These are phyloP conservation scores for Globisporangium orthogonon DNA, from an alignment of 352 stramenopile species.

Conservation along the genomic window DNA sequence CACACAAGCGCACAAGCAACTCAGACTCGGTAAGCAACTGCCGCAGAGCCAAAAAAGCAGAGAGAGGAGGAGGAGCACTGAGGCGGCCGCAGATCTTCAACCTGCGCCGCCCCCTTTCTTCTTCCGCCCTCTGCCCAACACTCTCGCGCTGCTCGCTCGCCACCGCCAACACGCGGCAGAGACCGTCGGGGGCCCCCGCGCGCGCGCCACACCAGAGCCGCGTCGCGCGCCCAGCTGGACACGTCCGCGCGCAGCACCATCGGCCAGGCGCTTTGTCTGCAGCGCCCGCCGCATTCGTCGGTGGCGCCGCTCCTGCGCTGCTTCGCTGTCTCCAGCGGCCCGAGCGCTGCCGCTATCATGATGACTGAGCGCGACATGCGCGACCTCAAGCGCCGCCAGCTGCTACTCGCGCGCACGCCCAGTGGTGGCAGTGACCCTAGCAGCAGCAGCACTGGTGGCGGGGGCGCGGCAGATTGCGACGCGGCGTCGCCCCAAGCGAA, in stretches of 20 bases:
- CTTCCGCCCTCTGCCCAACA: not conserved
- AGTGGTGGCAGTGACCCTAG: not conserved
- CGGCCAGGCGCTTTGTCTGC: slow-evolving; percentile 47
- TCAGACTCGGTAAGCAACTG: not conserved
- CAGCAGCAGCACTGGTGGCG: not conserved
- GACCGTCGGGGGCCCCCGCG: slow-evolving; percentile 10
- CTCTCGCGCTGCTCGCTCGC: not conserved
- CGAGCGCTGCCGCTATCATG: slow-evolving; percentile 17
- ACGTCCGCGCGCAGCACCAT: slow-evolving; percentile 24
- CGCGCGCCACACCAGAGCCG: not conserved
- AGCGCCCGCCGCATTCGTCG: slow-evolving; percentile 24
- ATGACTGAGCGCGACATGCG: slow-evolving; percentile 8
- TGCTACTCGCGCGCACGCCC: not conserved
- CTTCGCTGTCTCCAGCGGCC: slow-evolving; percentile 1
- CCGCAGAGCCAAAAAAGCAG: not conserved
- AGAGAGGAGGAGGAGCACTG: not conserved
- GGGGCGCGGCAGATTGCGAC: not conserved
- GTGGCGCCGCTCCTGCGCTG: slow-evolving; percentile 10
- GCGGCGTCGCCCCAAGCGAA: not conserved
- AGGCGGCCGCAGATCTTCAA: not conserved
- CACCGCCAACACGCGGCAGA: not conserved
- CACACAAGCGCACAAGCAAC: no score
- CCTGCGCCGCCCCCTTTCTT: not conserved
- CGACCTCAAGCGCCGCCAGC: slow-evolving; percentile 7
- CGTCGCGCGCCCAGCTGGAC: not conserved